A percentile compares a stretch with the other conserved stretches of the same genome.
phyloP scores from a whole-genome alignment of 371 early-diverging fungal genomes.

The Saksenaea vasiformis region DNA sequence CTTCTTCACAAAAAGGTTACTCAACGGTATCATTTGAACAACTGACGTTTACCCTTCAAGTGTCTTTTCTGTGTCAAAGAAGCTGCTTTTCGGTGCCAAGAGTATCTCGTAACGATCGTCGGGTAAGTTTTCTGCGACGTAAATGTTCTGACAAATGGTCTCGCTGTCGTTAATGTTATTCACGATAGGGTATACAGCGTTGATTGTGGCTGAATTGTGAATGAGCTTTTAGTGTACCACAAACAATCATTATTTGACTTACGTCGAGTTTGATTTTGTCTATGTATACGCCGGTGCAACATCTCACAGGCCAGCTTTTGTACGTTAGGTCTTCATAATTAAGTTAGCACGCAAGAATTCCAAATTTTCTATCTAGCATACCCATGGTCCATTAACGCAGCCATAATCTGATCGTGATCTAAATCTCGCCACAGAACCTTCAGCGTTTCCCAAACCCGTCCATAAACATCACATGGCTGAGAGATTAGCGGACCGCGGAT shows the following conservation, averaged over 20 bases:
- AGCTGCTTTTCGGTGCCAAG: background rate
- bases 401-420: constrained; percentile 26
- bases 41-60: background rate
- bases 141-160: background rate
- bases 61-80: background rate
- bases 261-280: background rate
- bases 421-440: constrained; percentile 43
- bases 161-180: background rate
- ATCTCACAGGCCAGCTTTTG: constrained; percentile 39
- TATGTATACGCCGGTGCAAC: constrained; percentile 17
- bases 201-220: background rate
- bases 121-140: background rate
- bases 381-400: constrained; percentile 24
- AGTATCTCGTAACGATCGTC: background rate
- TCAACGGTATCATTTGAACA: background rate
- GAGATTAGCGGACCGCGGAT: constrained; percentile 16
- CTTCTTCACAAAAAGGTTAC: background rate
- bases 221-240: background rate
- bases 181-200: background rate
- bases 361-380: background rate
- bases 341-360: constrained; percentile 4
- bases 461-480: constrained; percentile 25
- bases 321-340: constrained; percentile 25
- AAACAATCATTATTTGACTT: constrained; percentile 5
- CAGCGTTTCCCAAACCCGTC: constrained; percentile 41